Evolutionary conservation across 2,329 filamentous ascomycete species (phyloP), one percentile per base, ranked within the genome.

Genomic region (Alternaria sp.): DNA sequence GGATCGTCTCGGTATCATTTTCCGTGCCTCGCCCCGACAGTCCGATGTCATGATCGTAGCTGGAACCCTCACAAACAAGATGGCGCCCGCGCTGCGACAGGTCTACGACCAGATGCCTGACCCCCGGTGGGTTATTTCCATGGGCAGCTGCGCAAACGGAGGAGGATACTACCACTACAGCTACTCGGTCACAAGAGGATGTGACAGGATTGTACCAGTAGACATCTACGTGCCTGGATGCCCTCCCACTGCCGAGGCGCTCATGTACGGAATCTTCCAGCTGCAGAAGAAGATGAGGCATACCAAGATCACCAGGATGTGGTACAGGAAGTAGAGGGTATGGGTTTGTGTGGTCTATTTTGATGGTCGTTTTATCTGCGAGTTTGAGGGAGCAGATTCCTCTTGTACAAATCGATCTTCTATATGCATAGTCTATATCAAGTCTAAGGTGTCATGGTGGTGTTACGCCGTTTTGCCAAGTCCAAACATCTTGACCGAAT

Each of bases 91-190:
- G 34, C 83, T 97, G 75, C 86, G 93, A 79, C 92, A 95, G 81
- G 90, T 96, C 63, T 97, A 97, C 82, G 93, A 97, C 80, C 93
- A 96, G 84, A 96, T 96, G 93, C 92, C 93, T 30, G 93, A 96
- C 32, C 93, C 93, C 26, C 87, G 91, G 75, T 96, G 92, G 92
- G 92, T 94, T 22, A 86, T 91, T 73, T 91, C 88, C 70, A 94
- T 94, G 91, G 91, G 91, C 12, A 91, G 88, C 73, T 94, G 91
- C 78, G 91, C 91, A 62, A 94, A 94, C 79, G 91, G 91, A 52
- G 91, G 91, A 63, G 91, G 91, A 54, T 94, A 94, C 82, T 94
- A 94, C 79, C 91, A 94, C 81, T 94, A 94, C 82, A 91, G 88
- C 79, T 94, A 94, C 81, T 89, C 86, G 71, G 91, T 93, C 55